Conservation (phyloP, 2,329 filamentous ascomycete genomes). For the Xylaria sp. region DNA sequence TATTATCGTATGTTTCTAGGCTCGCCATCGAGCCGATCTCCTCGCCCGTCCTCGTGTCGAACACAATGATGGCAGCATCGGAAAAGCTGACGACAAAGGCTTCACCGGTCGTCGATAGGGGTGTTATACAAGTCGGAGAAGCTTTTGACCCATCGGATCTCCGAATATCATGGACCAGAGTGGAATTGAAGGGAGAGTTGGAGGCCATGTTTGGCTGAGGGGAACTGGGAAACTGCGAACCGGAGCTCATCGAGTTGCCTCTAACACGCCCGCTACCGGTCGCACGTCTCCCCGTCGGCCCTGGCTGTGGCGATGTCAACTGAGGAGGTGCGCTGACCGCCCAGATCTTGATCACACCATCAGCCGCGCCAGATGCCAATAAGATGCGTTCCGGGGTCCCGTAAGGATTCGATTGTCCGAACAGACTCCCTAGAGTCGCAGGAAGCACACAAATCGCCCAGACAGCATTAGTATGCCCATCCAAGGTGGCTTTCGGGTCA, state of each 20-base stretch:
- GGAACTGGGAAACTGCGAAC: constrained; percentile 87
- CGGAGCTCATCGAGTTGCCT: constrained; percentile 92
- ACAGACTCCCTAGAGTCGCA: constrained; percentile 78
- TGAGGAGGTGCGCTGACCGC: constrained; percentile 91
- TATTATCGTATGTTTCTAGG: constrained; percentile 90
- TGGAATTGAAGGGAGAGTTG: constrained; percentile 84
- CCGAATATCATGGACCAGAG: constrained; percentile 84
- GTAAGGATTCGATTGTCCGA: constrained; percentile 75
- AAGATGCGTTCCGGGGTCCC: constrained; percentile 85
- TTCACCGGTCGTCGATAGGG: constrained; percentile 80
- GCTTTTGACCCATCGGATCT: constrained; percentile 68
- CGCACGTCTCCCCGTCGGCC: constrained; percentile 61
- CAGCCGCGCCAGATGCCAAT: constrained; percentile 88
- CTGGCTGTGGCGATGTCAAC: constrained; percentile 78
- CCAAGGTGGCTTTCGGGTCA: constrained; percentile 91
- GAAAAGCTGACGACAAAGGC: constrained; percentile 93
- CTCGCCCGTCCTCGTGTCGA: constrained; percentile 90
- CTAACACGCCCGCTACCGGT: constrained; percentile 73
- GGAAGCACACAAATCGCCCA: constrained; percentile 95
- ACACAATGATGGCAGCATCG: constrained; percentile 88
- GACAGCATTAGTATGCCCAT: constrained; percentile 93
- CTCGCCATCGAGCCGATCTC: constrained; percentile 93
- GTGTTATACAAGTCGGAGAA: constrained; percentile 91
- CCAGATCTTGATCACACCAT: constrained; percentile 93
- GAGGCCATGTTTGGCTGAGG: constrained; percentile 89